phyloP scores from a whole-genome alignment of 225 moss, liverwort and hornwort species.

The Pleurozium schreberi region DNA sequence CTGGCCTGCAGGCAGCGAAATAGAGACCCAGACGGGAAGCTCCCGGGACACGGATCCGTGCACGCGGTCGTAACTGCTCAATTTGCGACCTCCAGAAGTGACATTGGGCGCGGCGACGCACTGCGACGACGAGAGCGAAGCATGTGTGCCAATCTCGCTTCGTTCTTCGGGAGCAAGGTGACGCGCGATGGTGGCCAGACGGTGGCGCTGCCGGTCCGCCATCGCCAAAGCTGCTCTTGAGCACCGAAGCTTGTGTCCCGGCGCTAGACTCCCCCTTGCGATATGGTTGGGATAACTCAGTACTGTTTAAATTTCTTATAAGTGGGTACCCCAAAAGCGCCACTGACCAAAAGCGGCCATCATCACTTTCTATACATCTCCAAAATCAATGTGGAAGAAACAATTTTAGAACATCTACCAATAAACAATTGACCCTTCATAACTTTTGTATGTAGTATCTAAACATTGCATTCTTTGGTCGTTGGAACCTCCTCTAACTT shows the following conservation, averaged over 20 bases:
- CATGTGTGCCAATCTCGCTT: not conserved
- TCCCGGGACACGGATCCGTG: conserved; percentile 50
- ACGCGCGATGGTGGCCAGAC: conserved; percentile 29
- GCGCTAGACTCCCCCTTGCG: not conserved
- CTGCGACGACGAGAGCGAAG: not conserved
- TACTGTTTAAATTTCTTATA: not conserved
- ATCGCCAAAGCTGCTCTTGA: not conserved
- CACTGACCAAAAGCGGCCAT: not conserved
- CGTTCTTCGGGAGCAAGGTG: conserved; percentile 4
- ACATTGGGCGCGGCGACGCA: conserved; percentile 3
- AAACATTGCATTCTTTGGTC: not conserved
- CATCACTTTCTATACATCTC: no score
- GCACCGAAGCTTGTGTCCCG: not conserved
- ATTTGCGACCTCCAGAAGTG: not conserved
- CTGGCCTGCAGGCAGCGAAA: conserved; percentile 26
- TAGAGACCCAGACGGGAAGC: conserved; percentile 26
- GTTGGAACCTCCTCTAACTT: not conserved
- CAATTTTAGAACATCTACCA: not conserved
- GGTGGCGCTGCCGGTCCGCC: conserved; percentile 15
- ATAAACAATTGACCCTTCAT: not conserved
- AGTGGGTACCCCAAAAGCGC: not conserved
- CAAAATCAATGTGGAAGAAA: not conserved
- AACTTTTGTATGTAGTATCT: fast-evolving
- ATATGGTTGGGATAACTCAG: not conserved
- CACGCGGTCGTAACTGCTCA: conserved; percentile 68